phyloP scores from a whole-genome alignment of 2,329 filamentous ascomycete species.

The Nemania bipapillata region DNA sequence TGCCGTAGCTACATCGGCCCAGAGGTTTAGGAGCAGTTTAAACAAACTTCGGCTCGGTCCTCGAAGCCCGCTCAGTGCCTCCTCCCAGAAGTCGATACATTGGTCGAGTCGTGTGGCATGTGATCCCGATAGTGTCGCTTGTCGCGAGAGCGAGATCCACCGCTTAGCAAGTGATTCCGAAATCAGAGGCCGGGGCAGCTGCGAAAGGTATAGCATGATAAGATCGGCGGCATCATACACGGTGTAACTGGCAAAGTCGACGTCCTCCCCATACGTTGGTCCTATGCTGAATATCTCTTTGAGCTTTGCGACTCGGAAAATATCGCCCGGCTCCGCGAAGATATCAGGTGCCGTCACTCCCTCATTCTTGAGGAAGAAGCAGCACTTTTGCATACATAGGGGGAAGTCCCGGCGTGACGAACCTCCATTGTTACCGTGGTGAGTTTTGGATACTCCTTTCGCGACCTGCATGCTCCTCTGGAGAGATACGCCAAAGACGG shows the following conservation, averaged over 20 bases:
- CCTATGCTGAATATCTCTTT: slow-evolving; percentile 53
- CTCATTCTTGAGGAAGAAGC: slow-evolving; percentile 53
- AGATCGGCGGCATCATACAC: slow-evolving; percentile 58
- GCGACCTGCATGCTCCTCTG: slow-evolving; percentile 56
- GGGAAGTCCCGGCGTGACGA: slow-evolving; percentile 56
- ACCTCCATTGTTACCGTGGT: slow-evolving; percentile 52
- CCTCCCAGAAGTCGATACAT: slow-evolving; percentile 61
- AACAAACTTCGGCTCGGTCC: slow-evolving; percentile 54
- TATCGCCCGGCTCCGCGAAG: slow-evolving; percentile 54
- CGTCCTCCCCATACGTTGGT: slow-evolving; percentile 54
- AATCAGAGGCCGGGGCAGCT: slow-evolving; percentile 56
- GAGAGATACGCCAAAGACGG: slow-evolving; percentile 56
- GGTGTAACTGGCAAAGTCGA: slow-evolving; percentile 53
- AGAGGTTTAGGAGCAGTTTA: slow-evolving; percentile 58
- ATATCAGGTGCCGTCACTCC: slow-evolving; percentile 53
- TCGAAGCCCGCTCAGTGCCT: slow-evolving; percentile 56
- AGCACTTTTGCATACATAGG: slow-evolving; percentile 56
- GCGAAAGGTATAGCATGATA: slow-evolving; percentile 54
- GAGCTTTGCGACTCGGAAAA: slow-evolving; percentile 51
- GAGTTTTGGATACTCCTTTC: slow-evolving; percentile 54
- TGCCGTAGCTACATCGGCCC: slow-evolving; percentile 56
- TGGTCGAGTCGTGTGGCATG: slow-evolving; percentile 53
- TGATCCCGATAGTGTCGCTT: slow-evolving; percentile 53
- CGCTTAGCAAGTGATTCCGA: slow-evolving; percentile 54
- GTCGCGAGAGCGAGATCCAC: slow-evolving; percentile 57